Conservation (phyloP, 176 grass and related monocot species). For the barley (Hordeum vulgare) region MorexV3_pseudomolecules_assembly NC_058523.1:187849471-187849970, state of each 20-base stretch:
- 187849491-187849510: slow-evolving; percentile 8
- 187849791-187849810: background rate
- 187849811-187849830: too few species aligned
- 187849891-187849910: too few species aligned
- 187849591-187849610: background rate
- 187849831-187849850: too few species aligned
- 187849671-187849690: background rate
- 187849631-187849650: background rate
- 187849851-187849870: too few species aligned
- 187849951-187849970: too few species aligned
- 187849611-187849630: background rate
- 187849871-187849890: too few species aligned
- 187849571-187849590: background rate
- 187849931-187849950: too few species aligned
- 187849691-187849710: background rate
- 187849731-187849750: background rate
- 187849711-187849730: too few species aligned
- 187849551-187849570: background rate
- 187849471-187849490: background rate
- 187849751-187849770: background rate
- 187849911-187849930: too few species aligned
- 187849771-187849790: background rate
- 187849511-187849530: background rate
- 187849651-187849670: background rate
- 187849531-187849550: background rate